These are phyloP conservation scores for Cercophora samala DNA, from an alignment of 495 filamentous ascomycete species.

Conservation along the genomic window DNA sequence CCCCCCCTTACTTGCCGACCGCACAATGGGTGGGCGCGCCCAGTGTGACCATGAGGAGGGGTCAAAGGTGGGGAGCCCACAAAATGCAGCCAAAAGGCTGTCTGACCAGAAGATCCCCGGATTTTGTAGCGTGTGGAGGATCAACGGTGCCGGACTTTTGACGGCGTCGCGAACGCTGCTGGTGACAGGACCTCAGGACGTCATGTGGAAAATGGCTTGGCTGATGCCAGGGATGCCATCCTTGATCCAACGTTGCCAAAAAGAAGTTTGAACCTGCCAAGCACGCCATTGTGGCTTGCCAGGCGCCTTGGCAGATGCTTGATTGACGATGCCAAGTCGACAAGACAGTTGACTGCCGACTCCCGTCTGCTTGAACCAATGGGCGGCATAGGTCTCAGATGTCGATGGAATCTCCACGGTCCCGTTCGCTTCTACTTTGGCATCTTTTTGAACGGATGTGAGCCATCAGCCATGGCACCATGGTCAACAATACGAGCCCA, in stretches of 20 bases:
- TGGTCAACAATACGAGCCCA: neutral
- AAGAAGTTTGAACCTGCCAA: slow-evolving; percentile 12
- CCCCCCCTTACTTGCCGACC: slow-evolving; percentile 2
- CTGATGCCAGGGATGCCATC: slow-evolving; percentile 9
- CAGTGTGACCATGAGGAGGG: slow-evolving; percentile 1
- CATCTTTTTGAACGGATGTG: neutral
- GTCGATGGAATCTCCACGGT: neutral
- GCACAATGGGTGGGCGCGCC: neutral
- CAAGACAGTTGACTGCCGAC: neutral
- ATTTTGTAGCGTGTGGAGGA: neutral
- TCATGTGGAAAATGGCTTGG: slow-evolving; percentile 14
- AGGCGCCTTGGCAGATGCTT: slow-evolving; percentile 27
- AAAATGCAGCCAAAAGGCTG: neutral
- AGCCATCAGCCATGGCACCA: neutral
- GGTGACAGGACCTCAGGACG: slow-evolving; percentile 1
- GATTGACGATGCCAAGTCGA: neutral
- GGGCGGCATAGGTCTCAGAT: neutral
- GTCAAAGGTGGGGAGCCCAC: neutral
- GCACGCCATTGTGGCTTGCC: slow-evolving; percentile 22
- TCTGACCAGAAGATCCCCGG: no score
- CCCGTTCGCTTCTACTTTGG: neutral
- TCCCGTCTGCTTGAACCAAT: neutral
- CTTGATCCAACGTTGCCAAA: slow-evolving; percentile 1
- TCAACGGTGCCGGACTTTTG: neutral
- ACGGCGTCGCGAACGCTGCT: neutral